These are phyloP conservation scores for Termitomyces sp. DNA, from an alignment of 768 basidiomycete genomes.

Conservation along the genomic window DNA sequence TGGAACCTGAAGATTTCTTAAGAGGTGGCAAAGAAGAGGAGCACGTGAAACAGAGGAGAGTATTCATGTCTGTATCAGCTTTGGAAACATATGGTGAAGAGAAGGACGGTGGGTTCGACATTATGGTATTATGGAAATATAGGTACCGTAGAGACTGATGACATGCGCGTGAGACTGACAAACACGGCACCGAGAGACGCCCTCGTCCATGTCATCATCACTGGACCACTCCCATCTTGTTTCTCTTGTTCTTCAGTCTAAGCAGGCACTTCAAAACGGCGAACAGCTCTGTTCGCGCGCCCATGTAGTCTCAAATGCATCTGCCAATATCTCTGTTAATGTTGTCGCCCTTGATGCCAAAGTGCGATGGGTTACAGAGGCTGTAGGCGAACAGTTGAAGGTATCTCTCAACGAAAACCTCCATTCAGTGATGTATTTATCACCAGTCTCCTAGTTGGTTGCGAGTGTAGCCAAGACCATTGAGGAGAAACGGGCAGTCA, in stretches of 20 bases:
- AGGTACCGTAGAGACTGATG: not conserved
- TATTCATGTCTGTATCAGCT: slow-evolving; percentile 20
- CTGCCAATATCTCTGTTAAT: slow-evolving; percentile 65
- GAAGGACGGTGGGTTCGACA: not conserved
- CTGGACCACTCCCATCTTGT: slow-evolving; percentile 61
- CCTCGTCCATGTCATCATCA: slow-evolving; percentile 19
- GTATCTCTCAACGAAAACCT: slow-evolving; percentile 30
- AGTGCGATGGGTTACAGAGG: slow-evolving; percentile 73
- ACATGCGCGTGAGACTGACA: not conserved
- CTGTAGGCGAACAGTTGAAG: slow-evolving; percentile 74
- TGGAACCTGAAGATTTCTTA: slow-evolving; percentile 12
- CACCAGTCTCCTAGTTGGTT: slow-evolving; percentile 50
- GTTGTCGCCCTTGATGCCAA: slow-evolving; percentile 78
- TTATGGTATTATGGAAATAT: not conserved
- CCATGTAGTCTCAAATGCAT: slow-evolving; percentile 57
- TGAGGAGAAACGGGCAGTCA: slow-evolving; percentile 61
- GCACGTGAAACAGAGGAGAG: slow-evolving; percentile 56
- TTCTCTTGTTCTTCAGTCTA: slow-evolving; percentile 75
- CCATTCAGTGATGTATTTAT: not conserved
- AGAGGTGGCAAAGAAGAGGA: slow-evolving; percentile 53
- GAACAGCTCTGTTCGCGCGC: slow-evolving; percentile 73
- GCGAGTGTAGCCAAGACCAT: slow-evolving; percentile 71
- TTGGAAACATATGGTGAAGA: not conserved
- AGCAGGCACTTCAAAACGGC: slow-evolving; percentile 78
- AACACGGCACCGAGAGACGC: not conserved